These are phyloP conservation scores for Penicillium dipodomyicola DNA, from an alignment of 495 filamentous ascomycete species.

Conservation along the genomic window DNA sequence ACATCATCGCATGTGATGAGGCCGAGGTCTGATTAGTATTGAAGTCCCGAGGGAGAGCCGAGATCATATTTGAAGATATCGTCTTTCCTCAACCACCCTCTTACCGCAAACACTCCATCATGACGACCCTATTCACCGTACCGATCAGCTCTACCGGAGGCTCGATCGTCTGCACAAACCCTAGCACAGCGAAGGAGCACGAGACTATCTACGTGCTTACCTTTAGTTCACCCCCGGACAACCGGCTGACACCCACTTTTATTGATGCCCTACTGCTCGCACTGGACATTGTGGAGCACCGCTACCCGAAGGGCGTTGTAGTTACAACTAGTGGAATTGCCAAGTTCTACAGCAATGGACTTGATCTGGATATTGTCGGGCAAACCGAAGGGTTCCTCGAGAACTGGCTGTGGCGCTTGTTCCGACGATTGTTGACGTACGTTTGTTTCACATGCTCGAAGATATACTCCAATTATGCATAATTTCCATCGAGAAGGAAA, in stretches of 20 bases:
- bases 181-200: constrained; percentile 36
- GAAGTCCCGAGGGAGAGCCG: constrained; percentile 4
- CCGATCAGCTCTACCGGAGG: constrained; percentile 49
- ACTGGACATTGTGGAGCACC: constrained; percentile 69
- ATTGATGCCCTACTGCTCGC: constrained; percentile 63
- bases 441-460: background rate
- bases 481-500: background rate
- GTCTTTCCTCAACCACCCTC: constrained; percentile 1
- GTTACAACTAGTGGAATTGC: constrained; percentile 69
- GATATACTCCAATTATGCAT: background rate
- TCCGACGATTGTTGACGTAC: constrained; percentile 60
- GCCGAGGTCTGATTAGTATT: constrained; percentile 29
- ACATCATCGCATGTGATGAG: constrained; percentile 27
- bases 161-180: constrained; percentile 55
- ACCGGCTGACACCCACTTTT: constrained; percentile 66
- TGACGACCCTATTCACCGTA: constrained; percentile 44
- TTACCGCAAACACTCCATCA: constrained; percentile 14
- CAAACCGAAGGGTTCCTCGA: constrained; percentile 53
- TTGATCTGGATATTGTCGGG: constrained; percentile 61
- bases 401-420: constrained; percentile 57
- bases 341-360: constrained; percentile 82
- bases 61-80: background rate
- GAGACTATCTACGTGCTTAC: constrained; percentile 66
- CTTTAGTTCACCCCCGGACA: constrained; percentile 68
- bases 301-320: constrained; percentile 64